Evolutionary conservation across 495 filamentous ascomycete species (phyloP), one percentile per base, ranked within the genome.

Genomic region (Aspergillus bertholletiae): DNA sequence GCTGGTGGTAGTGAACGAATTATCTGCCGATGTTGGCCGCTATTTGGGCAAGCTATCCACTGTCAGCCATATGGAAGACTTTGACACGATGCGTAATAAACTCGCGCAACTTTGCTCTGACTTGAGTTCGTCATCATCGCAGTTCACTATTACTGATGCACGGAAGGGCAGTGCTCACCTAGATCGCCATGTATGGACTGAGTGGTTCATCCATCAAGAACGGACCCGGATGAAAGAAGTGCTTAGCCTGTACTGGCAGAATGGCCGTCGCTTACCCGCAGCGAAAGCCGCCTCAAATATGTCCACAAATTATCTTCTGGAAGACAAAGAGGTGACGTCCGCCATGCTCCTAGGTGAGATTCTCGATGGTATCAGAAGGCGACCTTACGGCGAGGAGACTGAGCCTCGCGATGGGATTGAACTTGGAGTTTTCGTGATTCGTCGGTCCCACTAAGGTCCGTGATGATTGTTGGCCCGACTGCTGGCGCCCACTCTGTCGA

Each of bases 141-240:
- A 61, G 41, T 86, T 80, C 61, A 63, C 59, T 2, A 56, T 88
- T 1, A 69, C 79, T 8, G 74, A 85, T 60, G 65, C 83, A 12
- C 73, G 77, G 18, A 79, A 76, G 47, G 73, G 80, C 37, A 74
- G 73, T 41, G 80, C 82, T 28, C 63, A 66, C 7, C 70, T 87
- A 5, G 79, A 82, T 46, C 78, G 85, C 22, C 69, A 74, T 7
- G 74, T 79, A 7, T 90, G 87, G 87, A 71, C 70, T 17, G 82
- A 88, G 45, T 90, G 87, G 87, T 89, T 80, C 74, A 80, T 82
- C 28, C 82, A 87, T 54, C 87, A 90, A 58, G 87, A 90, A 60
- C 82, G 81, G 53, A 66, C 76, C n/a, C 78, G 87, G 22, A 80
- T 90, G 55, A 78, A 84, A 51, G 78, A 81, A 26, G 71, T 81